Percentiles rank a stretch among this genome's conserved stretches.
Conservation (phyloP, 306 rosid species). For the Citrullus mucosospermus region DNA sequence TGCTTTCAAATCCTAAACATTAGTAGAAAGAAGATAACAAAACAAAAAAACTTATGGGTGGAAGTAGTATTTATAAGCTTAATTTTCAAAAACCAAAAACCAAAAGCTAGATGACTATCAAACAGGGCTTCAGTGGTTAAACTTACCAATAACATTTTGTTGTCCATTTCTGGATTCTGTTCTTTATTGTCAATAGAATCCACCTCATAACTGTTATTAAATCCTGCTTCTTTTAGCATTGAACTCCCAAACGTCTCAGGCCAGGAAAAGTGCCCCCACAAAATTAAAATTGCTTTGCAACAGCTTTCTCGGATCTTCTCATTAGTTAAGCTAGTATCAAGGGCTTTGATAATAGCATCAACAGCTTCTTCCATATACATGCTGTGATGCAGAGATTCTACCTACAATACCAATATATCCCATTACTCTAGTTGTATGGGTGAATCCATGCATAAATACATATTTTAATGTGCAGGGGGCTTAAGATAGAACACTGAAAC, state of each 20-base stretch:
- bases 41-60: no score
- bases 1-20: no score
- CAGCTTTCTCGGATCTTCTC: slow-evolving; percentile 32
- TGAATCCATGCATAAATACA: neutral
- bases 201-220: slow-evolving; percentile 11
- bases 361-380: slow-evolving; percentile 47
- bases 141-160: slow-evolving; percentile 25
- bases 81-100: no score
- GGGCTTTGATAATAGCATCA: slow-evolving; percentile 46
- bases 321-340: slow-evolving; percentile 48
- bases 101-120: no score
- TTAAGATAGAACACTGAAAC: neutral
- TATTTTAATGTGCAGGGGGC: neutral
- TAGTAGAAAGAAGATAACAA: no score
- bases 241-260: slow-evolving; percentile 31
- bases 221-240: slow-evolving; percentile 27
- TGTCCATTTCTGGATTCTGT: slow-evolving; percentile 14
- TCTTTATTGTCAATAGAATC: slow-evolving; percentile 20
- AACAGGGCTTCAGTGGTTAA: neutral
- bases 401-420: slow-evolving; percentile 20
- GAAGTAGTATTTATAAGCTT: no score
- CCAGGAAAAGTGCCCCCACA: slow-evolving; percentile 51
- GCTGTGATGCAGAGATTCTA: slow-evolving; percentile 33
- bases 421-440: neutral
- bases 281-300: slow-evolving; percentile 45